phyloP scores from a whole-genome alignment of 768 basidiomycete genomes.

The Phlebiopsis flavidoalba region DNA sequence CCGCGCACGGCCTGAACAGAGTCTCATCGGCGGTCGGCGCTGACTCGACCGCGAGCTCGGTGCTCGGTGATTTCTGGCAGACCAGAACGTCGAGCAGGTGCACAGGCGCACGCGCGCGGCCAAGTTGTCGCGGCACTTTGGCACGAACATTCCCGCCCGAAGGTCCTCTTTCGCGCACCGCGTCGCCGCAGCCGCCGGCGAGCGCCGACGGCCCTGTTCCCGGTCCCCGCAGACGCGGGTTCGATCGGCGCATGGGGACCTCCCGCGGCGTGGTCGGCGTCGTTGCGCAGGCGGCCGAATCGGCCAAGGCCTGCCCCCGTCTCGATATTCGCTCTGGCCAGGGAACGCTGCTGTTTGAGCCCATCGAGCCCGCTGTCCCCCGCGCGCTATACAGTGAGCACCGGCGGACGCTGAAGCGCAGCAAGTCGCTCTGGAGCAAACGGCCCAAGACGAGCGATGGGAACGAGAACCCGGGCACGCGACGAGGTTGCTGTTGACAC shows the following conservation, averaged over 20 bases:
- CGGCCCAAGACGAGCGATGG: constrained; percentile 6
- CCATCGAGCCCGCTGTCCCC: not conserved
- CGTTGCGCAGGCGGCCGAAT: not conserved
- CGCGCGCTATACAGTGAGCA: not conserved
- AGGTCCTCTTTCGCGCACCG: constrained; percentile 23
- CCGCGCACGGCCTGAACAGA: not conserved
- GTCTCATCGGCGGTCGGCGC: not conserved
- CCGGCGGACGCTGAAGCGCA: constrained; percentile 20
- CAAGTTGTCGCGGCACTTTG: constrained; percentile 33
- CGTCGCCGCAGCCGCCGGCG: constrained; percentile 12
- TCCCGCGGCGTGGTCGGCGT: constrained; percentile 5
- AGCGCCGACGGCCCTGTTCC: not conserved
- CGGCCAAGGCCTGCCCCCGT: not conserved
- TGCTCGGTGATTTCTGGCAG: constrained; percentile 12
- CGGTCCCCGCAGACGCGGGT: not conserved
- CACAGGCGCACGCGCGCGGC: constrained; percentile 28
- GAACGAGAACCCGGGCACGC: not conserved
- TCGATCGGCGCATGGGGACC: not conserved
- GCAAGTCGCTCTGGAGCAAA: constrained; percentile 26
- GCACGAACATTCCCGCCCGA: constrained; percentile 34
- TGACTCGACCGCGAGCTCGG: constrained; percentile 13
- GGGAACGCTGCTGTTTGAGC: not conserved
- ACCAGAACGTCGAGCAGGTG: constrained; percentile 20
- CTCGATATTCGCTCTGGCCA: not conserved
- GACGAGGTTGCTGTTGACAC: not conserved